Base-by-base conservation (phyloP, 164 flowering plant genomes). In the Aristolochia californica region DNA sequence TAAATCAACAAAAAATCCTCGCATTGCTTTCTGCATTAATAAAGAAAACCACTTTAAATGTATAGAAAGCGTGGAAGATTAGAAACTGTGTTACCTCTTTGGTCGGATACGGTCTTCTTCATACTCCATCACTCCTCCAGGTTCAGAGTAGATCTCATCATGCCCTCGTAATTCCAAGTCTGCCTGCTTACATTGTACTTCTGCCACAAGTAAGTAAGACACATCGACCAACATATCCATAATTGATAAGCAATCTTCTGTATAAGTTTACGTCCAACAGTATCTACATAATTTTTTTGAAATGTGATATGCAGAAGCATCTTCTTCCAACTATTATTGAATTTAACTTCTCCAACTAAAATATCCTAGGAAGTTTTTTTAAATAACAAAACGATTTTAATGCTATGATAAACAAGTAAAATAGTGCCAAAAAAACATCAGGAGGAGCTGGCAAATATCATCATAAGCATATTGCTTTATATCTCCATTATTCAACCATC, bases 131-230 rank as follows among this genome's bases (percentile, higher is more conserved):
- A 88, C 84, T 82, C 91, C 88, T 62, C 83, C 83, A 77, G 80
- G 69, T 76, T 88, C 94, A 78, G 87, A 73, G 79, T 61, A 81
- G 70, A 49, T 70, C 76, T 84, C 95, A 74, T 82, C 93, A 43
- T 83, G 84, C 73, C 95, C 94, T 75, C 85, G 78, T 74, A 74
- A 75, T 59, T 88, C 95, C 60, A 67, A 34, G 76, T 82, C 85
- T 67, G 78, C 94, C 95, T 91, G 91, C 95, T 83, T 63, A 85
- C 79, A 87, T 87, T 80, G 74, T 77, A 88, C 94, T 82, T 91
- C 96, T 88, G 98, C 96, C 90, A 88, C 75, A 80, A 45, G 96
- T 91, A 91, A 85, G 97, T 88, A 86, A 87, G 89, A 81, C 85
- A 76, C 83, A 81, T 87, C 93, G 88, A 87, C 94, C 67, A 69